Evolutionary conservation across 2,329 filamentous ascomycete species (phyloP), one percentile per base, ranked within the genome.

Genomic region (Botrytis porri): DNA sequence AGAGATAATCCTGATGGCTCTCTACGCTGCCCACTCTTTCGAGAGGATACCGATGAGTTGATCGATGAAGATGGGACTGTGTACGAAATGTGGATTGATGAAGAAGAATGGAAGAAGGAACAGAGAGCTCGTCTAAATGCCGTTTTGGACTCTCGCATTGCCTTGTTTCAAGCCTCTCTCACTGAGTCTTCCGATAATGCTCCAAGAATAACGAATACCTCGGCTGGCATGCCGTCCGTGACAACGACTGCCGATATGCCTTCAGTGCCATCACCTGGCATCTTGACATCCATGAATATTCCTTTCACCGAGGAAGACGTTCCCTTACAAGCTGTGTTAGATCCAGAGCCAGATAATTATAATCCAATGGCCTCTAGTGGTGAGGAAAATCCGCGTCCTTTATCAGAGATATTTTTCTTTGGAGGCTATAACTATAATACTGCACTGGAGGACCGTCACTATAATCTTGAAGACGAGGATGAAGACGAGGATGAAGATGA

Each of bases 121-220:
- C 51, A 29, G 51, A 54, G 0, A 54, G n/a, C n/a, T 29, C 51
- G 51, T 54, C 51, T 1, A 54, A 54, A 8, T 16, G n/a, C 51
- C 18, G 6, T 54, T 54, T 3, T 2, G 6, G 14, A 2, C 12
- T 29, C 51, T 29, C 51, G 51, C 14, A 18, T 8, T 29, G 5
- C 14, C n/a, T 29, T 14, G 6, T 18, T 8, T 12, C 14, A 7
- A 54, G 51, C 6, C 2, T 12, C 14, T 29, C 12, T 29, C 48
- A 0, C 5, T 5, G 14, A 29, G 12, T 18, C 0, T 29, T 29
- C 6, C 14, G 4, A 54, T 2, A 4, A 18, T 18, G 0, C n/a
- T 18, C 7, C n/a, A 16, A 25, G 7, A 29, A 6, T 16, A 29
- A 25, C 12, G 16, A 25, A 18, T 29, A 16, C 14, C 3, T 29